Conservation (phyloP, 305 asterid genomes). For the Fraxinus sp. region DNA sequence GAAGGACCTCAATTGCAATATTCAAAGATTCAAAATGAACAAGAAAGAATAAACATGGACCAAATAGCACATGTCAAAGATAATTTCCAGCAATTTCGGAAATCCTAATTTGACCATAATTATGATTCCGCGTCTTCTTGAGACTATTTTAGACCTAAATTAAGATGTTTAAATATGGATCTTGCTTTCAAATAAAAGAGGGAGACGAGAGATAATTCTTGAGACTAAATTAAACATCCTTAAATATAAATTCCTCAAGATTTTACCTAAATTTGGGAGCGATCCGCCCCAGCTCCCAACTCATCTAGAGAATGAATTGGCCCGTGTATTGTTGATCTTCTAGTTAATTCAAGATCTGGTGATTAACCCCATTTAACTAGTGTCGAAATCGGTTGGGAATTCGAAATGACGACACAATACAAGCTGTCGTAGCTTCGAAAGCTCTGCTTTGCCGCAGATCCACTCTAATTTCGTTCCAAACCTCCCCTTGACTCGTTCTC, state of each 20-base stretch:
- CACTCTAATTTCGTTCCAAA: too few species aligned
- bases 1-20: not conserved
- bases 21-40: not conserved
- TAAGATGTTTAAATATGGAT: not conserved
- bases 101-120: not conserved
- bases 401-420: not conserved
- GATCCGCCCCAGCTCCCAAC: not conserved
- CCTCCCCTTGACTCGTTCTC: too few species aligned
- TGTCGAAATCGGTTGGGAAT: not conserved
- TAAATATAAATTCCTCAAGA: too few species aligned
- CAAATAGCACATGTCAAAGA: not conserved
- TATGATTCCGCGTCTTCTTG: not conserved
- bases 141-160: not conserved
- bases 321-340: not conserved
- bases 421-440: not conserved
- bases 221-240: too few species aligned
- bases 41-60: not conserved
- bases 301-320: not conserved
- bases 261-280: not conserved
- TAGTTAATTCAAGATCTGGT: too few species aligned
- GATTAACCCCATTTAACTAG: not conserved
- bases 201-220: not conserved
- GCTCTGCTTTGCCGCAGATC: not conserved
- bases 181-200: not conserved
- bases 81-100: not conserved